Evolutionary conservation across 2,329 filamentous ascomycete species (phyloP).

Genomic region (Diaporthe capsici): DNA sequence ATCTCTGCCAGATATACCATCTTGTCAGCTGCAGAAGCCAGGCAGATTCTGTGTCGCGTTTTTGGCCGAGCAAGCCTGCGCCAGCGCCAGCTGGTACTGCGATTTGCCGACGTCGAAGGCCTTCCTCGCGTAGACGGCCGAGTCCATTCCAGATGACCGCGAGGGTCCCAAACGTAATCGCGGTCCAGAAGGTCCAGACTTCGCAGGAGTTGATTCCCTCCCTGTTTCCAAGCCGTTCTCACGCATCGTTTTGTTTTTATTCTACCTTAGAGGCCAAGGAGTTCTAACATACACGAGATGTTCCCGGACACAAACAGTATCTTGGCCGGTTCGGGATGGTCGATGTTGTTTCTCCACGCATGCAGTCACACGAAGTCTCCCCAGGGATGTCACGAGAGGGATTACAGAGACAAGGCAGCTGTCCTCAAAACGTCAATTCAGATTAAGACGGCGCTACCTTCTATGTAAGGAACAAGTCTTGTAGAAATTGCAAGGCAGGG

Average conservation of each 20-base stretch:
- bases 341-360: background rate
- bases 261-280: background rate
- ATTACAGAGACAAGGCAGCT: too few species aligned
- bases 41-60: slow-evolving; percentile 2
- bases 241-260: background rate
- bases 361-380: background rate
- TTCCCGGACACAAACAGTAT: background rate
- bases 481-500: too few species aligned
- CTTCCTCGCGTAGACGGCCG: slow-evolving; percentile 21
- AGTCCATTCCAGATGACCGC: background rate
- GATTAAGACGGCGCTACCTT: too few species aligned
- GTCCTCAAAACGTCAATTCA: too few species aligned
- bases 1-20: background rate
- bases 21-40: background rate
- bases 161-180: background rate
- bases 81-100: slow-evolving; percentile 29
- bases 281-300: background rate
- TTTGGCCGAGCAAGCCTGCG: slow-evolving; percentile 5
- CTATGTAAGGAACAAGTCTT: too few species aligned
- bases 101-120: background rate
- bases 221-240: background rate
- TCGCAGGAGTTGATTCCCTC: slow-evolving; percentile 15
- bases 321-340: background rate
- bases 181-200: slow-evolving; percentile 24
- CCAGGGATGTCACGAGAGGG: too few species aligned